phyloP scores from a whole-genome alignment of 805 yeast species.

The Barnettozyma botsteinii region DNA sequence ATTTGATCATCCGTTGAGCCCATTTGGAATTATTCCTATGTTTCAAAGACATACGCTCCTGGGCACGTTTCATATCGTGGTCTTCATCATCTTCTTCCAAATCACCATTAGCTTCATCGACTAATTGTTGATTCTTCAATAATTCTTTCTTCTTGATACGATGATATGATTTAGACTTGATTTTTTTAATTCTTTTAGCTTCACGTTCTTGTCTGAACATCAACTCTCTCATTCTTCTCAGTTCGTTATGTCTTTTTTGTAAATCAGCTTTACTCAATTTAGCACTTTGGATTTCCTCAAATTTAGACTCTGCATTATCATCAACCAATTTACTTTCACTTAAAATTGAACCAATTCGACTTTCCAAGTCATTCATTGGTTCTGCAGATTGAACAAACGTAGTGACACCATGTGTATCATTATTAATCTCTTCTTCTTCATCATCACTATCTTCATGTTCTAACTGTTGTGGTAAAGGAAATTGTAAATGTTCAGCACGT shows the following conservation, averaged over 20 bases:
- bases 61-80: slow-evolving; percentile 74
- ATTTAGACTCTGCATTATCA: slow-evolving; percentile 72
- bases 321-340: slow-evolving; percentile 61
- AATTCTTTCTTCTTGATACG: slow-evolving; percentile 83
- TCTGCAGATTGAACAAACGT: slow-evolving; percentile 43
- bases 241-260: slow-evolving; percentile 67
- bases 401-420: slow-evolving; percentile 37
- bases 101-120: slow-evolving; percentile 40
- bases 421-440: background rate
- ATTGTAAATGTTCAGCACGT: slow-evolving; percentile 76
- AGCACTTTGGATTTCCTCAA: slow-evolving; percentile 82
- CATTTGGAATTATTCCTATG: slow-evolving; percentile 86
- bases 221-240: slow-evolving; percentile 88
- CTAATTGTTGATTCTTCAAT: slow-evolving; percentile 59
- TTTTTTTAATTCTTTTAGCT: slow-evolving; percentile 88
- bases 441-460: slow-evolving; percentile 22
- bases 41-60: slow-evolving; percentile 86
- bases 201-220: slow-evolving; percentile 94
- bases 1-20: slow-evolving; percentile 86
- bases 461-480: slow-evolving; percentile 55
- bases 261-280: slow-evolving; percentile 77
- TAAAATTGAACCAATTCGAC: slow-evolving; percentile 54
- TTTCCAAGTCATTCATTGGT: slow-evolving; percentile 54
- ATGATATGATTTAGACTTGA: slow-evolving; percentile 86
- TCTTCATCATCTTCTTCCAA: slow-evolving; percentile 42